Base-by-base conservation (phyloP, 1,139 yeast genomes). In the Saccharomyces hybrid region DNA sequence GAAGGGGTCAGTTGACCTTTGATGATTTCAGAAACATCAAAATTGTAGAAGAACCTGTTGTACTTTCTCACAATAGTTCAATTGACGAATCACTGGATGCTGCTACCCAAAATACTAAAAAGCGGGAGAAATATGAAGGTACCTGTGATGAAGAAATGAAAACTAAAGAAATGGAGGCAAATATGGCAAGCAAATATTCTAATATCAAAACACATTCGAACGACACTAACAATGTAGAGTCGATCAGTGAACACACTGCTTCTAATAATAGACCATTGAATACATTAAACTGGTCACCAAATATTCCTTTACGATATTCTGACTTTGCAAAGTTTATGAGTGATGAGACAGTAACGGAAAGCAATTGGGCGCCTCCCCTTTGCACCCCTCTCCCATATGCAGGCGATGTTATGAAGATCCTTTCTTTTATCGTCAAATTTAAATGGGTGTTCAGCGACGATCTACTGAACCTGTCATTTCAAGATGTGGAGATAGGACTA, bases 401-500 rank as follows among this genome's bases (percentile, higher is more conserved):
- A 0, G 70, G 70, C 42, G 81, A 79, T 59, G 73, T 80, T 27
- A 55, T 78, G n/a, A 71, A 65, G 54, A 66, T 80, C 2, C 65
- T 79, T 57, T 69, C 78, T 3, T 80, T 75, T 58, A 63, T 79
- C 42, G 70, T 70, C 50, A 79, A 77, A 62, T 81, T 80, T 59
- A 65, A 66, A 51, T 63, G 64, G 5, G 69, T 68, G 30, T 60
- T 67, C 44, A 68, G 71, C 48, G 55, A 55, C 2, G 70, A 65
- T 5, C 55, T 78, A 9, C 68, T 71, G 25, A 68, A 70, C 25
- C 54, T 73, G 38, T 73, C 76, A 0, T 82, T 83, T 6, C 77
- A 74, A 54, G 80, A 78, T 60, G 69, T 81, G 32, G 83, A 79
- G 60, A 65, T 67, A 32, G 84, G 84, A 0, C 65, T 80, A 44